phyloP scores from a whole-genome alignment of 371 early-diverging fungal genomes.

The Mucor mucedo region DNA sequence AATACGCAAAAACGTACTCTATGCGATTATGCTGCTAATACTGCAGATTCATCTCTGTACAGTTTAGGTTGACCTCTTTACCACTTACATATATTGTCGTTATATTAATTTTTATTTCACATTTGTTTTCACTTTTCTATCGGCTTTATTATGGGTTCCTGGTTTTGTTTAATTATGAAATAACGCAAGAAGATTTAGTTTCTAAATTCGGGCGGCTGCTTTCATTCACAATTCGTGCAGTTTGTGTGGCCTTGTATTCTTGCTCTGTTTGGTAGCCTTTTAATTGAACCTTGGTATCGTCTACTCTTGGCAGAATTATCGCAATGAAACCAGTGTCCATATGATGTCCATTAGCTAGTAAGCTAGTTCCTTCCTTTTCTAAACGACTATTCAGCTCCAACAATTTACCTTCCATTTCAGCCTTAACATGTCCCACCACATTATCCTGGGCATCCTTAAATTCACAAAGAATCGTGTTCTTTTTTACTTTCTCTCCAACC shows the following conservation, averaged over 20 bases:
- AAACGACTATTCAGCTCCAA: conserved; percentile 47
- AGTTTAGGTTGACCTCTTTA: too few relatives aligned
- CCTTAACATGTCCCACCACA: conserved; percentile 29
- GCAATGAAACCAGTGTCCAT: conserved; percentile 51
- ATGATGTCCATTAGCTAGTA: conserved; percentile 30
- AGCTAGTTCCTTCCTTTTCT: conserved; percentile 20
- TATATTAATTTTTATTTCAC: too few relatives aligned
- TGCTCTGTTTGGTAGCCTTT: conserved; percentile 29
- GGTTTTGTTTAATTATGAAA: not conserved
- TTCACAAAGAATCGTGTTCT: conserved; percentile 33
- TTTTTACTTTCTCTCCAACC: conserved; percentile 35
- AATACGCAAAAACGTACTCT: too few relatives aligned
- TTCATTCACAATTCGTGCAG: not conserved
- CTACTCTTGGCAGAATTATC: conserved; percentile 43
- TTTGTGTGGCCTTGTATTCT: conserved; percentile 17
- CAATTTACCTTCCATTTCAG: conserved; percentile 49
- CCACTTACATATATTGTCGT: too few relatives aligned
- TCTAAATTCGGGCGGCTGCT: conserved; percentile 15
- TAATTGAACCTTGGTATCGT: conserved; percentile 34
- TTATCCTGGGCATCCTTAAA: conserved; percentile 21
- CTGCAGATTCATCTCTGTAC: too few relatives aligned
- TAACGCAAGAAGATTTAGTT: conserved; percentile 7
- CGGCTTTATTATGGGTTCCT: too few relatives aligned
- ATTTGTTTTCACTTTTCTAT: too few relatives aligned
- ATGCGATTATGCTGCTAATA: too few relatives aligned